Percentiles rank a stretch among this genome's conserved stretches.
Conservation (phyloP, 345 rosid genomes). For the Euclidium syriacum region DNA sequence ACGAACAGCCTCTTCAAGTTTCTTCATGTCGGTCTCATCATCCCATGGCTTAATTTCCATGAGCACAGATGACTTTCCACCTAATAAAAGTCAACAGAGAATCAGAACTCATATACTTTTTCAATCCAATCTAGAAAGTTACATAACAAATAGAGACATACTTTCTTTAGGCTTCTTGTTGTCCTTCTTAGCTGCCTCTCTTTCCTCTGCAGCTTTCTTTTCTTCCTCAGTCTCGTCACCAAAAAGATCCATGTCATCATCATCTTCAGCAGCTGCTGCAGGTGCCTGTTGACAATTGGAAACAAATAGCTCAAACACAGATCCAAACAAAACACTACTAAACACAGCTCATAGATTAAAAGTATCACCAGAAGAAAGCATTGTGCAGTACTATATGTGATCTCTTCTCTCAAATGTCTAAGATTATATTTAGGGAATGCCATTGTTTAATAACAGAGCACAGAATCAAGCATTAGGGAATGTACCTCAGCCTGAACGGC, state of each 20-base stretch:
- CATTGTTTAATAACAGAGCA: background rate
- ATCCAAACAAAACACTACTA: background rate
- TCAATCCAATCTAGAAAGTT: background rate
- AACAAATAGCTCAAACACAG: background rate
- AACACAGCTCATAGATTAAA: background rate
- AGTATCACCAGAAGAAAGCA: background rate
- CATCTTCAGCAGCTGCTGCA: constrained; percentile 56
- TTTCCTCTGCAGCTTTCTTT: constrained; percentile 87
- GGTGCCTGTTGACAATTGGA: constrained; percentile 34
- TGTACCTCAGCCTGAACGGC: constrained; percentile 29
- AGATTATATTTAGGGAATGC: background rate
- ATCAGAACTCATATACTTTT: background rate
- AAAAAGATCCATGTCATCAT: constrained; percentile 87
- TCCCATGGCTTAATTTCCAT: constrained; percentile 97
- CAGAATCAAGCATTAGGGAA: background rate
- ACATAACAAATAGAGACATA: constrained; percentile 17
- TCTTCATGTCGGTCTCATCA: constrained; percentile 98
- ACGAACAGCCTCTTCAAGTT: constrained; percentile 72
- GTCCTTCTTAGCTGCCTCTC: constrained; percentile 72
- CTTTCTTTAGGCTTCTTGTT: constrained; percentile 73
- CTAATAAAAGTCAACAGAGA: constrained; percentile 27
- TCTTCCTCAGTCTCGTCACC: constrained; percentile 98
- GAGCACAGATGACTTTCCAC: constrained; percentile 91
- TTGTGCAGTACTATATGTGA: background rate
- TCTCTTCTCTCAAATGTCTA: background rate